A percentile compares a stretch with the other conserved stretches of the same genome.
Conservation (phyloP, 192 early-diverging fungal species). For the Nowakowskiella sp. region DNA sequence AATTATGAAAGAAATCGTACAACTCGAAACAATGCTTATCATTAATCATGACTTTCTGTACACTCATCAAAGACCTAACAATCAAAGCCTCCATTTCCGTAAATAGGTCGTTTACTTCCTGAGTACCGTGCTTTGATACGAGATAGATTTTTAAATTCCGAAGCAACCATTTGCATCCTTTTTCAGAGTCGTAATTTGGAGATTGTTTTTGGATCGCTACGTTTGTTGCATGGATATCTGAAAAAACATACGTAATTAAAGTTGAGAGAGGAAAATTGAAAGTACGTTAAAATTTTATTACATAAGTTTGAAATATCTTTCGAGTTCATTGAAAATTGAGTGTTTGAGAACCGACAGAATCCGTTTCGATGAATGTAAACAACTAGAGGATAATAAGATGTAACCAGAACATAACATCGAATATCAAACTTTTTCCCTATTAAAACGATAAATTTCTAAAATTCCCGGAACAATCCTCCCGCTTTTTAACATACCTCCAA, state of each 20-base stretch:
- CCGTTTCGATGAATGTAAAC: conserved; percentile 58
- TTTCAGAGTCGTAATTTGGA: conserved; percentile 46
- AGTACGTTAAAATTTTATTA: background rate
- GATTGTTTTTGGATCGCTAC: conserved; percentile 56
- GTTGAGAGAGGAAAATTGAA: conserved; percentile 1
- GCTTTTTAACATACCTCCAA: conserved; percentile 35
- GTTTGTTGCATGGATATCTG: conserved; percentile 57
- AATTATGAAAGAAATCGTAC: conserved; percentile 9
- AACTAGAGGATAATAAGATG: conserved; percentile 49
- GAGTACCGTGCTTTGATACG: conserved; percentile 40
- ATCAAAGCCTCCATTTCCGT: conserved; percentile 57
- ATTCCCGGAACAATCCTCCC: background rate
- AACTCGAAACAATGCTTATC: conserved; percentile 62
- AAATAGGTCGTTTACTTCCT: conserved; percentile 39
- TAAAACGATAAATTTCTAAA: background rate
- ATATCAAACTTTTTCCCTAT: conserved; percentile 61
- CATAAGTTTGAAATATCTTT: conserved; percentile 60
- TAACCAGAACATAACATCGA: conserved; percentile 49
- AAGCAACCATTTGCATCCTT: conserved; percentile 58
- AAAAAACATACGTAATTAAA: background rate
- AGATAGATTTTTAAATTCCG: conserved; percentile 48
- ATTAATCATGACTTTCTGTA: conserved; percentile 63
- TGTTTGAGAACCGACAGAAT: conserved; percentile 56
- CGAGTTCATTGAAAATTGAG: conserved; percentile 52
- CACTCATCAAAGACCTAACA: conserved; percentile 47